Base-by-base conservation (phyloP, 108 stramenopile genomes). In the Cyclotella sp. region DNA sequence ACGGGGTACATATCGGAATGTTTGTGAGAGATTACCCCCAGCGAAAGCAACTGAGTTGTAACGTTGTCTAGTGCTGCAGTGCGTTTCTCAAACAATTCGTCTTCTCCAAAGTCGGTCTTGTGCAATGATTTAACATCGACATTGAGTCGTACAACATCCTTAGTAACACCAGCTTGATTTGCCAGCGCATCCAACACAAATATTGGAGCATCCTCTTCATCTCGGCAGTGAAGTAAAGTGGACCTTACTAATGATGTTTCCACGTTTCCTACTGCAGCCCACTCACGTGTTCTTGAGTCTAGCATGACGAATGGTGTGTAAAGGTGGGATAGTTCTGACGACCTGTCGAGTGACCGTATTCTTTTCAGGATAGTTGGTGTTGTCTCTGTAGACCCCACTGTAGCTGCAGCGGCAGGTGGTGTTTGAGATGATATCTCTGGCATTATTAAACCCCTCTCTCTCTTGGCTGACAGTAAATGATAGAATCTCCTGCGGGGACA, bases 1-100 rank as follows among this genome's bases (percentile, higher is more conserved):
- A 74, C 63, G n/a, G 73, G 73, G 40, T 74, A 74, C 49, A 54
- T 54, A 61, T 74, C 73, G 3, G 70, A 59, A 43, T 71, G 70
- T 46, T 71, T 42, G 41, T 29, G 68, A 42, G 68, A 55, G 4
- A 70, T 43, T 3, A 54, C 46, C 21, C 67, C 67, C 10, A 47
- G 13, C 6, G 51, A 30, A 53, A 53, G 26, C 27, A 68, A 30
- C 27, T 52, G 60, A 28, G 46, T 63, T 10, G 73, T 65, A 30
- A 54, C 73, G 0, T 64, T 19, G 19, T 63, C 73, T 1, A 74
- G 53, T 64, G 29, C 18, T 54, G 46, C 52, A 4, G 73, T 74
- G 29, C 73, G 63, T 22, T 40, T 53, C 10, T 63, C 22, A 64
- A 74, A 74, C 15, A 64, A 63, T 44, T 54, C 52, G 5, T 19